Percentiles rank a stretch among this genome's conserved stretches.
Conservation (phyloP, 2,329 filamentous ascomycete species). For the Trichoderma oligosporum region DNA sequence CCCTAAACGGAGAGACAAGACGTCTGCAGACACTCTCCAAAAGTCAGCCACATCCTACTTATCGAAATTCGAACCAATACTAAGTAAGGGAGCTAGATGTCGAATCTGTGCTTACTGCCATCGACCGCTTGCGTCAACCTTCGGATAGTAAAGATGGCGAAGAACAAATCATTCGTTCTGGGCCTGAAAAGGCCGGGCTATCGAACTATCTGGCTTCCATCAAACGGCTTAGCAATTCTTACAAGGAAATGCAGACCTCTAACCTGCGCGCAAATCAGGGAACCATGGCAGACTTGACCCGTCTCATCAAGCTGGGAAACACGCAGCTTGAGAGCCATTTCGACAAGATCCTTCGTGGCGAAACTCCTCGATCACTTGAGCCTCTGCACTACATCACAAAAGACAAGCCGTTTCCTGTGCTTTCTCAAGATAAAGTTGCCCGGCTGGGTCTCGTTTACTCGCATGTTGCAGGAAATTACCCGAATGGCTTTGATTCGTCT, state of each 20-base stretch:
- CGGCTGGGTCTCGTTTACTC: slow-evolving; percentile 74
- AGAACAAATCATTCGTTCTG: slow-evolving; percentile 83
- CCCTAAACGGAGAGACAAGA: slow-evolving; percentile 88
- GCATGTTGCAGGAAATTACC: slow-evolving; percentile 62
- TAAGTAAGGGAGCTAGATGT: slow-evolving; percentile 57
- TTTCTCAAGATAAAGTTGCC: slow-evolving; percentile 72
- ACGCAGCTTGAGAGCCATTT: slow-evolving; percentile 82
- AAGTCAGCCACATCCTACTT: slow-evolving; percentile 50
- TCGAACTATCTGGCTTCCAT: slow-evolving; percentile 83
- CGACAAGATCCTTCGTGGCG: slow-evolving; percentile 67
- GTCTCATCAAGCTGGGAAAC: slow-evolving; percentile 73
- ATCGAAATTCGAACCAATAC: slow-evolving; percentile 2
- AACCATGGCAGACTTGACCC: slow-evolving; percentile 74
- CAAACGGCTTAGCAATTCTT: slow-evolving; percentile 81
- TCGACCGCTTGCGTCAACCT: slow-evolving; percentile 85
- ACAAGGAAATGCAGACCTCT: slow-evolving; percentile 79
- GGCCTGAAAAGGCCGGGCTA: slow-evolving; percentile 79
- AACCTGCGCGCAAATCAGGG: slow-evolving; percentile 90
- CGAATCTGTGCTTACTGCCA: slow-evolving; percentile 78
- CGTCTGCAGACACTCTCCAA: slow-evolving; percentile 80
- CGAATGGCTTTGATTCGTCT: slow-evolving; percentile 58
- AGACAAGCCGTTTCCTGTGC: slow-evolving; percentile 74
- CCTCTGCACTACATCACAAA: slow-evolving; percentile 92
- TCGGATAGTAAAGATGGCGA: slow-evolving; percentile 88
- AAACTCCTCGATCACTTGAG: slow-evolving; percentile 77